Evolutionary conservation across 495 filamentous ascomycete genomes (phyloP).

Genomic region (Tuber calosporum): DNA sequence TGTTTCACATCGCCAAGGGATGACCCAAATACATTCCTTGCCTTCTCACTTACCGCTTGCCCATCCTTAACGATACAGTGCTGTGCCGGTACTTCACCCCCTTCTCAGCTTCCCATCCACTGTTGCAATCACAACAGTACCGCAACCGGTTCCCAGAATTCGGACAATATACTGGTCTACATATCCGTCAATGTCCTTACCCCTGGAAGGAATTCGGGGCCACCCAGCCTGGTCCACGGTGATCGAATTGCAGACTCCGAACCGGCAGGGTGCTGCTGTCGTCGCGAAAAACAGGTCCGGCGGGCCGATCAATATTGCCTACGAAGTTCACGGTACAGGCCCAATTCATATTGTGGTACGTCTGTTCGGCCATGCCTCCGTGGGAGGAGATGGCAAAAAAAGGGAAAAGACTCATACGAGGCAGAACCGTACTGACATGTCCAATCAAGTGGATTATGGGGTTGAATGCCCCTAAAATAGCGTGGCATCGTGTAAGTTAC

Average conservation of each 20-base stretch:
- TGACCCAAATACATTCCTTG: neutral
- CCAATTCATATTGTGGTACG: conserved; percentile 63
- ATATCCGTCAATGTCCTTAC: conserved; percentile 14
- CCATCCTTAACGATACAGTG: neutral
- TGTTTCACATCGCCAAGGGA: too few relatives aligned
- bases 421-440: conserved; percentile 34
- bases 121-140: neutral
- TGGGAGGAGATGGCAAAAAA: neutral
- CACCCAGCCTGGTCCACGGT: conserved; percentile 37
- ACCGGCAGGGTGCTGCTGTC: conserved; percentile 28
- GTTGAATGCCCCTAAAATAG: conserved; percentile 54
- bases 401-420: neutral
- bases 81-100: neutral
- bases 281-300: conserved; percentile 38
- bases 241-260: conserved; percentile 29
- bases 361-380: conserved; percentile 29
- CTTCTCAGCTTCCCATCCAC: neutral
- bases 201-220: conserved; percentile 37
- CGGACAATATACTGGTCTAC: neutral
- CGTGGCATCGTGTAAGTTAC: conserved; percentile 46
- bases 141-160: neutral
- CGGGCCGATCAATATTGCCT: conserved; percentile 40
- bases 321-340: conserved; percentile 69
- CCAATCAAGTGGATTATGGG: conserved; percentile 56
- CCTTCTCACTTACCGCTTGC: neutral